phyloP scores from a whole-genome alignment of 169 alveolate genomes.

The Plasmodium adleri region DNA sequence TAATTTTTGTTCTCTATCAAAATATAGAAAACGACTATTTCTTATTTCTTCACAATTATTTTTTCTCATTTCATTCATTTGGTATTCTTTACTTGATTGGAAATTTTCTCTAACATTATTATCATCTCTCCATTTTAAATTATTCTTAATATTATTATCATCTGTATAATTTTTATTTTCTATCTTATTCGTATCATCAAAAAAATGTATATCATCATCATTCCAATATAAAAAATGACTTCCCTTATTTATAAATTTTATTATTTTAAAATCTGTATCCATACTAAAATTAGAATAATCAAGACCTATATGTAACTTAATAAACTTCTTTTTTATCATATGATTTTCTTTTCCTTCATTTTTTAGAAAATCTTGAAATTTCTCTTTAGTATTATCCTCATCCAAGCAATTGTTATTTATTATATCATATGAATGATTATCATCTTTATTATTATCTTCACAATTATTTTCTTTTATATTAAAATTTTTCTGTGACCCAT shows the following conservation, averaged over 20 bases:
- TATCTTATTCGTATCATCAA: too few relatives aligned
- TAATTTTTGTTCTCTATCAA: conserved; percentile 60
- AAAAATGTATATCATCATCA: conserved; percentile 21
- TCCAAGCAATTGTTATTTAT: too few relatives aligned
- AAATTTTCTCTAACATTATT: background rate
- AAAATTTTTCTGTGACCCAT: background rate
- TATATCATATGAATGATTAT: background rate
- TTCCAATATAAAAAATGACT: conserved; percentile 72
- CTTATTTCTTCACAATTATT: conserved; percentile 75
- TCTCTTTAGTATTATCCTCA: background rate
- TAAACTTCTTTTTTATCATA: background rate
- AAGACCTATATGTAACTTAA: conserved; percentile 50
- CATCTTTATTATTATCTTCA: conserved; percentile 1
- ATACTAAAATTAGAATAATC: conserved; percentile 54
- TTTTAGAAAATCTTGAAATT: background rate
- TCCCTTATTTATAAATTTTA: conserved; percentile 68
- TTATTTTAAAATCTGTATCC: conserved; percentile 47
- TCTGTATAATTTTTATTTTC: too few relatives aligned
- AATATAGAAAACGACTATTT: conserved; percentile 69
- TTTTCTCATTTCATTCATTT: conserved; percentile 77
- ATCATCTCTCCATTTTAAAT: too few relatives aligned
- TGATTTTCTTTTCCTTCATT: background rate
- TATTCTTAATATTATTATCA: too few relatives aligned
- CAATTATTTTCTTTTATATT: background rate
- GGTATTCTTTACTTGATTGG: conserved; percentile 42